These are phyloP conservation scores for Quercus engelmannii DNA, from an alignment of 306 rosid genomes.

Conservation along the genomic window DNA sequence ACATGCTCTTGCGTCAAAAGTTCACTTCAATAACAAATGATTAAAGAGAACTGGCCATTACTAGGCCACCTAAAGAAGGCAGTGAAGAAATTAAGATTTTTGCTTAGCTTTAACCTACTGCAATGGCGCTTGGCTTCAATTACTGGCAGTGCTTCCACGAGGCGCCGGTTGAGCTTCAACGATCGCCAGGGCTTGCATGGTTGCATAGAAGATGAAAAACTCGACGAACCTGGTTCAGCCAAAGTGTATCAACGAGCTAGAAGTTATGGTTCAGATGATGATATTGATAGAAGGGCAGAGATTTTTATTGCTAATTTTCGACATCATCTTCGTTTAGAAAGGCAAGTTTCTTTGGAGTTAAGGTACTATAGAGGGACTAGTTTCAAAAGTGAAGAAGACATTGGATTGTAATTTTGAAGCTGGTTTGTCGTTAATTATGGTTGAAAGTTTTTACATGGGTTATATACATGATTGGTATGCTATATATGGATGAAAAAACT, in stretches of 20 bases:
- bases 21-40: constrained; percentile 8
- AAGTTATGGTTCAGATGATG: constrained; percentile 29
- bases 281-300: constrained; percentile 59
- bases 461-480: background rate
- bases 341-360: constrained; percentile 48
- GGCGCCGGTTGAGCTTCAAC: constrained; percentile 28
- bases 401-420: background rate
- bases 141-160: background rate
- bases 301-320: constrained; percentile 56
- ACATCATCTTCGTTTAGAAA: constrained; percentile 42
- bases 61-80: constrained; percentile 23
- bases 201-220: constrained; percentile 37
- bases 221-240: background rate
- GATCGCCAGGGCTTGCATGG: constrained; percentile 13
- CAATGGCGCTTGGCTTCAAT: constrained; percentile 8
- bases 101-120: constrained; percentile 9
- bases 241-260: constrained; percentile 24
- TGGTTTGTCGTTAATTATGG: background rate
- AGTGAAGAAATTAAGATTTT: constrained; percentile 35
- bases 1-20: background rate
- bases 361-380: constrained; percentile 14
- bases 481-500: background rate
- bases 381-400: background rate
- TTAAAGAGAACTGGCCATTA: background rate
- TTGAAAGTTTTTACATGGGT: background rate